Percentiles rank a stretch among this genome's conserved stretches.
These are phyloP conservation scores for Encephalitozoon romaleae DNA, from an alignment of 371 early-diverging fungal genomes.

Conservation along the genomic window DNA sequence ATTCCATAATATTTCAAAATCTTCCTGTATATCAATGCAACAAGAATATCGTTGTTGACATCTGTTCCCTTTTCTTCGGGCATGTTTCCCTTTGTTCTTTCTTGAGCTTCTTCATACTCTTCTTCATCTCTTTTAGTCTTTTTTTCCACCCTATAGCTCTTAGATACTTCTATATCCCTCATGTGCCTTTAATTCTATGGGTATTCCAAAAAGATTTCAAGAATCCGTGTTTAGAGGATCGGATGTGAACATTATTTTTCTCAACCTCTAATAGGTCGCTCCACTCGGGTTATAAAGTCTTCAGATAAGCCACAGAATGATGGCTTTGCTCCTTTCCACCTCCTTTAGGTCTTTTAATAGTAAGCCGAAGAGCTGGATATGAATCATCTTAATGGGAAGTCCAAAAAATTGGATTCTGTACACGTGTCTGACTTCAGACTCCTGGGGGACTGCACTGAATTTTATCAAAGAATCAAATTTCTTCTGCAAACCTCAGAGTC, in stretches of 20 bases:
- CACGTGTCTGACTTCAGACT: not conserved
- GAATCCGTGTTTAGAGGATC: not conserved
- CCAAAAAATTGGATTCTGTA: not conserved
- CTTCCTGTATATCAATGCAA: not conserved
- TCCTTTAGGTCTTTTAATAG: not conserved
- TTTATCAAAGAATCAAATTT: constrained; percentile 9
- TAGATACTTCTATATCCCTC: not conserved
- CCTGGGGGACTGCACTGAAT: not conserved
- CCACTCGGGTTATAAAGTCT: not conserved
- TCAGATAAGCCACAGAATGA: not conserved
- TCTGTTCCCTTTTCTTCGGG: not conserved
- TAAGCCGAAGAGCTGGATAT: not conserved
- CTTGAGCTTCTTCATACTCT: not conserved
- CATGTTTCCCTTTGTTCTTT: not conserved
- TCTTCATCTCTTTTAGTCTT: not conserved
- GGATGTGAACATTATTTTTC: not conserved
- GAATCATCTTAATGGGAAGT: not conserved
- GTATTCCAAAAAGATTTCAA: not conserved
- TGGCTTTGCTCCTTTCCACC: not conserved
- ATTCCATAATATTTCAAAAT: not conserved
- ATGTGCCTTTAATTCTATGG: not conserved
- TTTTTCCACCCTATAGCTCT: not conserved
- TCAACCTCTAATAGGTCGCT: not conserved
- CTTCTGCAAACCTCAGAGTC: not conserved
- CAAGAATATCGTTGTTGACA: not conserved